Evolutionary conservation across 192 early-diverging fungal species (phyloP), one percentile per base, ranked within the genome.

Genomic region (Lobosporangium transversale): DNA sequence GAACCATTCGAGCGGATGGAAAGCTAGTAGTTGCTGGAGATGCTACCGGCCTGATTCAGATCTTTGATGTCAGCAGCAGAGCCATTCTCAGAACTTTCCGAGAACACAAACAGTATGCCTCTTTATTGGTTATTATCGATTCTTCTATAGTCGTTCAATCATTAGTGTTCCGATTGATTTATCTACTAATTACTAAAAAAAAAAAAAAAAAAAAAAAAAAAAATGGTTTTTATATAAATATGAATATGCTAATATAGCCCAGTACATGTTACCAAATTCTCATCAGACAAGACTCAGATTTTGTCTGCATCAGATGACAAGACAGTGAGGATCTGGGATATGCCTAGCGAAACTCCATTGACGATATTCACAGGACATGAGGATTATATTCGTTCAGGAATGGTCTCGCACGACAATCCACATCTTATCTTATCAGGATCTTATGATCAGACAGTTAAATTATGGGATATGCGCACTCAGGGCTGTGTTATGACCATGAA

Each of bases 1-100:
- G 88, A 49, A 87, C 84, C 42, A 89, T 94, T 53, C 83, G 97
- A 37, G 80, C 81, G 3, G 97, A 98, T 79, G 95, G 95, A 27
- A 94, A 95, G 80, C 82, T 99, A 40, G 66, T 99, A 21, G 92
- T 97, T 18, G 96, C 95, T 11, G 95, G 97, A 53, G 96, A 98
- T 85, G 92, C 90, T 43, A 87, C 89, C 23, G 95, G 95, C 49
- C 60, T 91, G 59, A 90, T 99, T 26, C 95, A 97, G 74, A 74
- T 95, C 48, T 92, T 93, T 73, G 88, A 93, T 58, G 80, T 86
- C 42, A 66, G 76, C 45, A 88, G 84, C 33, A 83, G 90, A 48
- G 81, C 89, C n/a, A 87, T 94, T 65, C 78, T 94, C 68, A 81
- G 89, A 78, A 84, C 87, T 17, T 85, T 88, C 35, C 52, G 67